Percentiles rank a stretch among this genome's conserved stretches.
phyloP scores from a whole-genome alignment of 2,329 filamentous ascomycete species.

The Akanthomyces muscarius region DNA sequence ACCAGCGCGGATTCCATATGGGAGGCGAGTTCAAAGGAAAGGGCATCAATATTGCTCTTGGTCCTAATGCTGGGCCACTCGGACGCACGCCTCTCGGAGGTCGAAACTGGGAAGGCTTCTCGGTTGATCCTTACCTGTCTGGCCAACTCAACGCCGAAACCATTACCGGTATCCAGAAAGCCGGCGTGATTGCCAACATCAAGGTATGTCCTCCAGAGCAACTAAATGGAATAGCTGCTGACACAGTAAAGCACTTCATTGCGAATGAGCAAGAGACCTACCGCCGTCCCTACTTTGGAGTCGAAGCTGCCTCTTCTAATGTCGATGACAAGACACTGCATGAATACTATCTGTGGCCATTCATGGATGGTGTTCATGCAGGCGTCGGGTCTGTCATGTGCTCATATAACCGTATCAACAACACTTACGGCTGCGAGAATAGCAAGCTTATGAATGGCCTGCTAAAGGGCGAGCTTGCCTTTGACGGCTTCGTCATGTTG shows the following conservation, averaged over 20 bases:
- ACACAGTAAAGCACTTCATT: slow-evolving; percentile 45
- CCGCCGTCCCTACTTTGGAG: slow-evolving; percentile 36
- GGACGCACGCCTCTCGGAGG: slow-evolving; percentile 68
- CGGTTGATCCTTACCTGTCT: slow-evolving; percentile 65
- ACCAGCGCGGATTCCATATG: slow-evolving; percentile 48
- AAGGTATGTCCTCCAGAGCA: slow-evolving; percentile 38
- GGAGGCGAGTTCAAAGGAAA: slow-evolving; percentile 54
- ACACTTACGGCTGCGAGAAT: slow-evolving; percentile 71
- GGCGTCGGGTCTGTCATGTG: slow-evolving; percentile 61
- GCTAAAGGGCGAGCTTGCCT: slow-evolving; percentile 59
- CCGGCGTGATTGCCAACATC: slow-evolving; percentile 73
- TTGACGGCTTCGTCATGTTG: slow-evolving; percentile 64
- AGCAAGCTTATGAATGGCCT: slow-evolving; percentile 64
- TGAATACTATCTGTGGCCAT: slow-evolving; percentile 64
- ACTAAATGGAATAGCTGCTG: accelerated
- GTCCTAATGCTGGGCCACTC: slow-evolving; percentile 66
- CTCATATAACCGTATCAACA: slow-evolving; percentile 68
- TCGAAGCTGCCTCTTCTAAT: slow-evolving; percentile 56
- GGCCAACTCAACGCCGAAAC: slow-evolving; percentile 69
- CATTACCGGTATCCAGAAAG: slow-evolving; percentile 70
- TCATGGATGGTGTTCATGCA: slow-evolving; percentile 56
- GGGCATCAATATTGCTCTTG: slow-evolving; percentile 65
- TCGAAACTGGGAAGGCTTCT: slow-evolving; percentile 73
- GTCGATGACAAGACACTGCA: slow-evolving; percentile 63
- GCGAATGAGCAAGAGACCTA: slow-evolving; percentile 59